These are phyloP conservation scores for Hymenoscyphus fructigenus DNA, from an alignment of 2,329 filamentous ascomycete genomes.

Conservation along the genomic window DNA sequence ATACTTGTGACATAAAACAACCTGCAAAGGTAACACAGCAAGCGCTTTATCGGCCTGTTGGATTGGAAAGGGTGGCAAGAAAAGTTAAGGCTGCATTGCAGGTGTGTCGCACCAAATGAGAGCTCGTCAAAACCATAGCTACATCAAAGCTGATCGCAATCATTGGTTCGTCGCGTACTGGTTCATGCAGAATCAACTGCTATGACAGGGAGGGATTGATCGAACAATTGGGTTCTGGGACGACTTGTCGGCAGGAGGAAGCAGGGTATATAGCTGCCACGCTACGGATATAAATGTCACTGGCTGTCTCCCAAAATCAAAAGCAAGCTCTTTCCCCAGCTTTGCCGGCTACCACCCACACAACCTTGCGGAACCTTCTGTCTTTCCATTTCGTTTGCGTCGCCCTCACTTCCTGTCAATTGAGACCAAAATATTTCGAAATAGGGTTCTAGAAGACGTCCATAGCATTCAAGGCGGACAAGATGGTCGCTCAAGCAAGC, in stretches of 20 bases:
- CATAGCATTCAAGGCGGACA: neutral
- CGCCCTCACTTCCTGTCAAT: neutral
- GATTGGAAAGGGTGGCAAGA: neutral
- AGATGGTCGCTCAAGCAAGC: conserved; percentile 1
- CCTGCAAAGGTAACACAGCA: conserved; percentile 7
- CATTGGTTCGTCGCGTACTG: neutral
- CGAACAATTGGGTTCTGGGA: neutral
- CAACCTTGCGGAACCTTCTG: neutral
- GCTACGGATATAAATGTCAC: too few species aligned
- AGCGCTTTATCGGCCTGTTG: conserved; percentile 6
- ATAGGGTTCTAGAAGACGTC: too few species aligned
- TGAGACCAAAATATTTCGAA: neutral
- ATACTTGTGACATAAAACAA: conserved; percentile 12
- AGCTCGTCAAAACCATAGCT: neutral
- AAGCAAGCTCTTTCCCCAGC: neutral
- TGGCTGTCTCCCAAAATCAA: conserved; percentile 3
- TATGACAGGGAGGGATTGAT: neutral
- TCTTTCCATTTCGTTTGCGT: neutral
- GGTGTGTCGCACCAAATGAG: neutral
- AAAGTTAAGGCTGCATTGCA: neutral
- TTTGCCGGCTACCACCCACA: neutral
- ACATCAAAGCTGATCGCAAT: neutral
- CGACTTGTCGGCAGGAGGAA: neutral
- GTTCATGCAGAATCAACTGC: neutral
- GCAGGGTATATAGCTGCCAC: too few species aligned